Conservation (phyloP, 805 yeast genomes). For the Pichia paraexigua region DNA sequence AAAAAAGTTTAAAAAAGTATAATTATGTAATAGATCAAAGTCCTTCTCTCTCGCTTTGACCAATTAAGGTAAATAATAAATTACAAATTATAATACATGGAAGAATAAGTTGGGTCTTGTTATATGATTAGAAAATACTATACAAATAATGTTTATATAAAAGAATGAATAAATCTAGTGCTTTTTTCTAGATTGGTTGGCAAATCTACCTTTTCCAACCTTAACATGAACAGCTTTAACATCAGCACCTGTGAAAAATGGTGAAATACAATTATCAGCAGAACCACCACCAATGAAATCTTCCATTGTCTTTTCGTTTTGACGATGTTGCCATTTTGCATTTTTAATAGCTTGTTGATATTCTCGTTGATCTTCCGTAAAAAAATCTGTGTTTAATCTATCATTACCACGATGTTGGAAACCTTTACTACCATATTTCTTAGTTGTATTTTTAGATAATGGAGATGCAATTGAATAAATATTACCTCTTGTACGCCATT, state of each 20-base stretch:
- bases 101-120: not conserved
- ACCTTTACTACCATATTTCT: slow-evolving; percentile 71
- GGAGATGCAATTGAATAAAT: slow-evolving; percentile 82
- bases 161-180: slow-evolving; percentile 11
- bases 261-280: slow-evolving; percentile 79
- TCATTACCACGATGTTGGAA: slow-evolving; percentile 60
- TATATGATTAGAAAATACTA: not conserved
- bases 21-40: too few species aligned
- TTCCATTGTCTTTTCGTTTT: slow-evolving; percentile 75
- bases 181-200: slow-evolving; percentile 51
- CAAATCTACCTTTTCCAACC: slow-evolving; percentile 81
- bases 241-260: slow-evolving; percentile 66
- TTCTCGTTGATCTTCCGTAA: slow-evolving; percentile 93
- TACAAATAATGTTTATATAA: not conserved
- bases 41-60: not conserved
- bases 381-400: slow-evolving; percentile 44
- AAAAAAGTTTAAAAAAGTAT: too few species aligned
- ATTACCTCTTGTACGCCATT: slow-evolving; percentile 89
- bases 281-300: slow-evolving; percentile 95
- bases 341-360: slow-evolving; percentile 81
- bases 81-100: not conserved
- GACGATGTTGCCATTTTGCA: slow-evolving; percentile 79
- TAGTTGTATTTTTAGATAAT: slow-evolving; percentile 63
- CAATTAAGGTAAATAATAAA: too few species aligned
- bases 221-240: slow-evolving; percentile 53